Evolutionary conservation across 305 asterid genomes (phyloP), one percentile per base, ranked within the genome.

Genomic region (Solanum hybrid): DNA sequence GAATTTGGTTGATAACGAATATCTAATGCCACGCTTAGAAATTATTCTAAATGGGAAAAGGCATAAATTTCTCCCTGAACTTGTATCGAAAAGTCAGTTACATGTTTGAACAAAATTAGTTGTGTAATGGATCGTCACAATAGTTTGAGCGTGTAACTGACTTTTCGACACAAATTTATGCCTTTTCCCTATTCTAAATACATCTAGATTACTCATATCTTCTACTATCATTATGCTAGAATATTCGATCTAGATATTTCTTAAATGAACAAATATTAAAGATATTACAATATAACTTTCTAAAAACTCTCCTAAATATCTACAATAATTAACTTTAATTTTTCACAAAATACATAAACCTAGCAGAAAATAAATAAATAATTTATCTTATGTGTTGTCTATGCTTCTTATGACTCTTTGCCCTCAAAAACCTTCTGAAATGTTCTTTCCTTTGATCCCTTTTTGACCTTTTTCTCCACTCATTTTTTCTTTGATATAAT

Each of bases 351-450:
- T 20, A 20, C 71, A 61, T 61, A 20, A 61, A 61, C 26, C 26
- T 61, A 20, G 71, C n/a, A 85, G 11, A 8, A 16, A 29, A 29
- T 13, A 74, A 29, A 29, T 29, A 74, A 37, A 24, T 74, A 4
- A 4, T n/a, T 79, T 31, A 26, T 89, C 64, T 88, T 80, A 74
- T 90, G 85, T 92, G 90, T 86, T 71, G 90, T 2, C 77, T 94
- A 67, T 73, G 92, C 74, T 87, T 74, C 31, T 92, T 89, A 89
- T 92, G 96, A 87, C 89, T 94, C 67, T 88, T 92, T 33, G 97
- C 94, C 93, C 94, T 97, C 89, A 97, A 89, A 13, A 94, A 93
- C 81, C 93, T 92, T 90, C 95, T 93, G 91, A 95, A 34, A 89
- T 92, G 95, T 91, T 95, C 95, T 36, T 92, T 84, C 87, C 89